Percentiles rank a stretch among this genome's conserved stretches.
phyloP scores from a whole-genome alignment of 2,329 filamentous ascomycete species.

The Scedosporium apiospermum region DNA sequence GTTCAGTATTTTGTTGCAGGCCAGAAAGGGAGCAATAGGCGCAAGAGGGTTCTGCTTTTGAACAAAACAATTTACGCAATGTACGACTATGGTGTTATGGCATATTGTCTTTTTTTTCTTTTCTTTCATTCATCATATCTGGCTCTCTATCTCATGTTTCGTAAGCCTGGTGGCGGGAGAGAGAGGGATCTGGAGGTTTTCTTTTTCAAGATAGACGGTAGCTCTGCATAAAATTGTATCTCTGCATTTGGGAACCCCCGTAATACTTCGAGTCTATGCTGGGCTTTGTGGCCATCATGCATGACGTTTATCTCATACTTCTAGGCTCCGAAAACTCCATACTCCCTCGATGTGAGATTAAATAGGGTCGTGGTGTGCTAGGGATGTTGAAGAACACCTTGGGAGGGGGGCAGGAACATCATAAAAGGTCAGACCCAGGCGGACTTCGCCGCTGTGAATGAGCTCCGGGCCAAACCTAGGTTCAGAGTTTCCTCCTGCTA shows the following conservation, averaged over 20 bases:
- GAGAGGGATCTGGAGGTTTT: no score
- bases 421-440: not conserved
- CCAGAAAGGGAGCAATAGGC: not conserved
- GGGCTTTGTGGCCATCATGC: no score
- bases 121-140: not conserved
- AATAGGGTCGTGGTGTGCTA: no score
- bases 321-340: no score
- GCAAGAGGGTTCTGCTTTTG: not conserved
- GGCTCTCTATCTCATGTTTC: not conserved
- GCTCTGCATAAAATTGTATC: no score
- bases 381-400: not conserved
- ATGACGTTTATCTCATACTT: no score
- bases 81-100: not conserved
- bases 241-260: no score
- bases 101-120: not conserved
- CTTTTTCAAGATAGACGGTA: no score
- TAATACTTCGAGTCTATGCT: no score
- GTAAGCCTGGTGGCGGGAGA: no score
- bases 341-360: no score
- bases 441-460: not conserved
- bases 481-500: constrained; percentile 44
- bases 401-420: not conserved
- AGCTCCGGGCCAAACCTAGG: not conserved
- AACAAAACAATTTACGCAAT: not conserved
- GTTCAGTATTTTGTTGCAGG: not conserved